These are phyloP conservation scores for Crithidia brevicula DNA, from an alignment of 208 protist genomes.

Conservation along the genomic window DNA sequence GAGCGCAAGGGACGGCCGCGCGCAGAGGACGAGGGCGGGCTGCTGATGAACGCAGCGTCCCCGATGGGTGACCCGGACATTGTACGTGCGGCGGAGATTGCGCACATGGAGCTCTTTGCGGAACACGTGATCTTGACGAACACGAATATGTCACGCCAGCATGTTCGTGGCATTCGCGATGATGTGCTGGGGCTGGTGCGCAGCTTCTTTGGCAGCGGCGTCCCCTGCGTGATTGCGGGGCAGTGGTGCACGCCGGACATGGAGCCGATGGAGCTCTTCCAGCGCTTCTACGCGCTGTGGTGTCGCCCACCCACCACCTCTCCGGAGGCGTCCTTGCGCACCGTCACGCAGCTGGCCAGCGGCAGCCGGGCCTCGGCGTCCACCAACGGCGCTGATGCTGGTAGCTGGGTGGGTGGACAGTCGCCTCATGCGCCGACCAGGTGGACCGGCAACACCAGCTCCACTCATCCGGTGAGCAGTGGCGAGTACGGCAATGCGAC, in stretches of 20 bases:
- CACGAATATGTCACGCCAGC: conserved; percentile 69
- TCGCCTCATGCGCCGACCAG: no score
- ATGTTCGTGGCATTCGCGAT: conserved; percentile 50
- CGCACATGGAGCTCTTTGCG: conserved; percentile 80
- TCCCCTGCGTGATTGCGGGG: conserved; percentile 76
- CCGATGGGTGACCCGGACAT: conserved; percentile 45
- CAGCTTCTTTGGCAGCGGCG: conserved; percentile 71
- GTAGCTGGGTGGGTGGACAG: not conserved
- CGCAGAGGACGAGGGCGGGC: conserved; percentile 29
- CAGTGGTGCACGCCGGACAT: conserved; percentile 94
- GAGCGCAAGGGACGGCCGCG: conserved; percentile 4
- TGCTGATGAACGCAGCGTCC: conserved; percentile 30
- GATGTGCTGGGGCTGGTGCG: conserved; percentile 74
- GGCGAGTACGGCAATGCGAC: no score
- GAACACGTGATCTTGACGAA: conserved; percentile 84
- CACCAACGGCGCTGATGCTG: not conserved
- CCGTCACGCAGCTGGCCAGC: not conserved
- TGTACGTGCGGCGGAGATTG: conserved; percentile 68
- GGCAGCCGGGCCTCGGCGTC: not conserved
- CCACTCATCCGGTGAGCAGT: no score
- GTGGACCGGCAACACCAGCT: no score
- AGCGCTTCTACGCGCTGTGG: conserved; percentile 73
- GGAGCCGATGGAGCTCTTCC: conserved; percentile 75
- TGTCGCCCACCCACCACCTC: conserved; percentile 20
- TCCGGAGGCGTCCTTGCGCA: conserved; percentile 4